Evolutionary conservation across 345 rosid species (phyloP).

Genomic region (Punica granatum): DNA sequence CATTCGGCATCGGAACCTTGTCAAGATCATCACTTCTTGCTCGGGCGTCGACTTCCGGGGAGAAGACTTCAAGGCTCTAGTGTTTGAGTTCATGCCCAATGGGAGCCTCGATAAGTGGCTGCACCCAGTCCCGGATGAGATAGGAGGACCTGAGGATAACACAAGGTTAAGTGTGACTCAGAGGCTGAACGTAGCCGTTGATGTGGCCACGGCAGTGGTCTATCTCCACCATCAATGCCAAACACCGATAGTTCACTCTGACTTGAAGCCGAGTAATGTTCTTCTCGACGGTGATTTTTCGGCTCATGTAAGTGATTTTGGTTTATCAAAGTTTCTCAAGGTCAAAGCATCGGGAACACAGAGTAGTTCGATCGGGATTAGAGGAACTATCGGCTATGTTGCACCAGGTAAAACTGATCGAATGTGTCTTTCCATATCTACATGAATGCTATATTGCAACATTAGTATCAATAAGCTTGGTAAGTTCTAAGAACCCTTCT

Average conservation of each 20-base stretch:
- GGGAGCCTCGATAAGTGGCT: conserved; percentile 18
- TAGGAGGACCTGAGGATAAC: neutral
- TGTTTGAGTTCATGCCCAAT: conserved; percentile 21
- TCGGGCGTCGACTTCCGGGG: conserved; percentile 12
- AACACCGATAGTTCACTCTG: conserved; percentile 10
- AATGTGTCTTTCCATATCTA: too few relatives aligned
- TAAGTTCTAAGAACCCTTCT: neutral
- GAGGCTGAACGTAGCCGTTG: conserved; percentile 7
- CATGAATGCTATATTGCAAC: too few relatives aligned
- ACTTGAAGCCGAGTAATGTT: conserved; percentile 20
- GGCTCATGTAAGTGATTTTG: conserved; percentile 19
- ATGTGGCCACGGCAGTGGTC: conserved; percentile 13
- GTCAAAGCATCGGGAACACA: neutral
- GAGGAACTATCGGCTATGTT: conserved; percentile 17
- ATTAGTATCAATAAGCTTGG: neutral
- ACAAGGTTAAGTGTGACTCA: neutral
- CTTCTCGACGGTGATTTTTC: conserved; percentile 12
- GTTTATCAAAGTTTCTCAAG: conserved; percentile 3
- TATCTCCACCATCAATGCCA: conserved; percentile 12
- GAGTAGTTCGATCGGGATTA: conserved; percentile 3
- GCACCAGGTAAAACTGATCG: conserved; percentile 17
- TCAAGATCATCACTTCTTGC: conserved; percentile 15
- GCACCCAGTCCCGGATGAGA: neutral
- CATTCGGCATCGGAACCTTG: conserved; percentile 16
- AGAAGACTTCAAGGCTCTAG: conserved; percentile 19